phyloP scores from a whole-genome alignment of 2,329 filamentous ascomycete genomes.

The Arthrinium phaeospermum region DNA sequence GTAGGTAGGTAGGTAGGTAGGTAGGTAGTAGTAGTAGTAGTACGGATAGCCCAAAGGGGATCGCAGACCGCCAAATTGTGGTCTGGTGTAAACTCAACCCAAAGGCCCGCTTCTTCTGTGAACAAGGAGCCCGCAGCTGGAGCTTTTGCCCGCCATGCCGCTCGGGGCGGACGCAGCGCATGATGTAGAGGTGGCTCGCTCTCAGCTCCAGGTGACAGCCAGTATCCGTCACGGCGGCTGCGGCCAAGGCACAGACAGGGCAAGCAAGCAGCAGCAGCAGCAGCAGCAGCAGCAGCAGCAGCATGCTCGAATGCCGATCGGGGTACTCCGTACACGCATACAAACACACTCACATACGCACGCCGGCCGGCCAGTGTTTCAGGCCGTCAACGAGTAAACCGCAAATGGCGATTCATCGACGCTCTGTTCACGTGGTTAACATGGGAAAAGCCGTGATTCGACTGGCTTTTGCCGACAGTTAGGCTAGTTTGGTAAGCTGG shows the following conservation, averaged over 20 bases:
- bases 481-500: background rate
- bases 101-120: slow-evolving; percentile 4
- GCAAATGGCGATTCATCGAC: slow-evolving; percentile 9
- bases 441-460: slow-evolving; percentile 15
- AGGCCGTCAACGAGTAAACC: background rate
- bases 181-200: background rate
- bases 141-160: slow-evolving; percentile 11
- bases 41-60: background rate
- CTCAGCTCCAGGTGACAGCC: background rate
- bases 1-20: no score
- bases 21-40: background rate
- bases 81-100: background rate
- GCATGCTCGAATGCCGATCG: background rate
- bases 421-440: background rate
- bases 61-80: slow-evolving; percentile 7
- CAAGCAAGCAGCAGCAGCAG: background rate
- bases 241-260: background rate
- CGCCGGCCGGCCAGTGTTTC: background rate
- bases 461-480: slow-evolving; percentile 5
- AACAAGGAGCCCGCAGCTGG: background rate
- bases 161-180: background rate
- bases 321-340: background rate
- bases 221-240: background rate
- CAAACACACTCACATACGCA: background rate
- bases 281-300: background rate